Conservation (phyloP, 2,329 filamentous ascomycete genomes). For the Sclerotinia glacialis region DNA sequence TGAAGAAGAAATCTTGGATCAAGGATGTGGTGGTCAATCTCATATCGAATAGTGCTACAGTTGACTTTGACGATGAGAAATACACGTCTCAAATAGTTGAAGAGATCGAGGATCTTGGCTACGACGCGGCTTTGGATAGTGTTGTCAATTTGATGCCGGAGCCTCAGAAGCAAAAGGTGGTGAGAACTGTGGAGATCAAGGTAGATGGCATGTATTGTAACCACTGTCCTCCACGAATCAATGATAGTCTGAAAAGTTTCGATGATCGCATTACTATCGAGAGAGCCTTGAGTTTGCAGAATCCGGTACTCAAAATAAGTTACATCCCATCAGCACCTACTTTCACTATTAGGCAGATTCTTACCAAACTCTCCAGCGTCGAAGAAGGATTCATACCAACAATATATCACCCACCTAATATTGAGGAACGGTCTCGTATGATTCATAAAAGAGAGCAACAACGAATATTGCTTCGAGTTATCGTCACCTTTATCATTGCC, state of each 20-base stretch:
- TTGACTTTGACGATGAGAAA: slow-evolving; percentile 46
- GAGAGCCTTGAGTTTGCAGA: slow-evolving; percentile 53
- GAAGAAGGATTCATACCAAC: slow-evolving; percentile 65
- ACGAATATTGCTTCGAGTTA: slow-evolving; percentile 65
- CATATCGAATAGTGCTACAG: slow-evolving; percentile 51
- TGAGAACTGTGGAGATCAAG: slow-evolving; percentile 59
- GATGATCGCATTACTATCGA: slow-evolving; percentile 49
- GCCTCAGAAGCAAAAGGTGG: slow-evolving; percentile 22
- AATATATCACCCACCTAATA: slow-evolving; percentile 75
- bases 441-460: slow-evolving; percentile 70
- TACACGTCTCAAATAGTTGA: slow-evolving; percentile 46
- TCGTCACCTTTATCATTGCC: slow-evolving; percentile 65
- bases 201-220: slow-evolving; percentile 74
- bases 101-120: slow-evolving; percentile 61
- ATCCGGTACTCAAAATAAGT: slow-evolving; percentile 65
- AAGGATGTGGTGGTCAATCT: slow-evolving; percentile 50
- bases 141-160: slow-evolving; percentile 34
- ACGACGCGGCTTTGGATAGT: slow-evolving; percentile 60
- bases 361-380: slow-evolving; percentile 62
- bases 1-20: slow-evolving; percentile 49
- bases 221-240: slow-evolving; percentile 63
- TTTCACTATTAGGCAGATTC: slow-evolving; percentile 74
- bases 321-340: slow-evolving; percentile 67
- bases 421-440: slow-evolving; percentile 75
- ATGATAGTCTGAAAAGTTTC: slow-evolving; percentile 53